phyloP scores from a whole-genome alignment of 768 basidiomycete genomes.

The Russula foetens region DNA sequence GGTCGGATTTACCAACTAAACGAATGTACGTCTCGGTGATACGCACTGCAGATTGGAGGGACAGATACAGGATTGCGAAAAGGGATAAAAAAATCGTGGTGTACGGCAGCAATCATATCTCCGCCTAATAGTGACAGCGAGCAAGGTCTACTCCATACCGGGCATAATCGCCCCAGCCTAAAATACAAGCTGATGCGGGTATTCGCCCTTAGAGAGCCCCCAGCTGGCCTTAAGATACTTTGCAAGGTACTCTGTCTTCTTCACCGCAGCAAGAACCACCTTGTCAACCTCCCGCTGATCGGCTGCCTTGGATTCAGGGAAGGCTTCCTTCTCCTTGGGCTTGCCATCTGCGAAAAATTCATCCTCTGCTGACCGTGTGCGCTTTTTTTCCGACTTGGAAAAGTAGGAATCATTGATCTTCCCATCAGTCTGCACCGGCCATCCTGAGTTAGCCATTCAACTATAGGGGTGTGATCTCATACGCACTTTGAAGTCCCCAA shows the following conservation, averaged over 20 bases:
- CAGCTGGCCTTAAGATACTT: slow-evolving; percentile 92
- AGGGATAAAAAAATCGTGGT: slow-evolving; percentile 10
- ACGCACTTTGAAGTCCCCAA: slow-evolving; percentile 65
- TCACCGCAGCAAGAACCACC: slow-evolving; percentile 72
- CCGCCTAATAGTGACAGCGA: slow-evolving; percentile 14
- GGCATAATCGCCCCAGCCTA: slow-evolving; percentile 29
- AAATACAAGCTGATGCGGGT: slow-evolving; percentile 91
- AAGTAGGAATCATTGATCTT: slow-evolving; percentile 96
- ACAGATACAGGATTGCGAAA: slow-evolving; percentile 17
- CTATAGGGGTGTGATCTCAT: neutral
- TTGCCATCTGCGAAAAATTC: slow-evolving; percentile 96
- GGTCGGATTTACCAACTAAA: neutral
- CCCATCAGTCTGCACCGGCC: slow-evolving; percentile 55
- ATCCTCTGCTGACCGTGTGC: slow-evolving; percentile 76
- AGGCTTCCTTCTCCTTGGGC: slow-evolving; percentile 79
- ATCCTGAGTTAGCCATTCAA: neutral
- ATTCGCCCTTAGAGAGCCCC: slow-evolving; percentile 95
- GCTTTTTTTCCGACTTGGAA: slow-evolving; percentile 65
- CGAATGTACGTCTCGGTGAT: neutral
- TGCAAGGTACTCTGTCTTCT: slow-evolving; percentile 82
- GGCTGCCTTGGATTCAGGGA: slow-evolving; percentile 78
- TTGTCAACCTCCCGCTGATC: slow-evolving; percentile 89
- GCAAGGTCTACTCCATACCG: slow-evolving; percentile 17
- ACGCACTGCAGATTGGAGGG: neutral
- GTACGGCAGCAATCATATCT: slow-evolving; percentile 20